Conservation (phyloP, 1,139 yeast genomes). For the Scheffersomyces cryptocercus region DNA sequence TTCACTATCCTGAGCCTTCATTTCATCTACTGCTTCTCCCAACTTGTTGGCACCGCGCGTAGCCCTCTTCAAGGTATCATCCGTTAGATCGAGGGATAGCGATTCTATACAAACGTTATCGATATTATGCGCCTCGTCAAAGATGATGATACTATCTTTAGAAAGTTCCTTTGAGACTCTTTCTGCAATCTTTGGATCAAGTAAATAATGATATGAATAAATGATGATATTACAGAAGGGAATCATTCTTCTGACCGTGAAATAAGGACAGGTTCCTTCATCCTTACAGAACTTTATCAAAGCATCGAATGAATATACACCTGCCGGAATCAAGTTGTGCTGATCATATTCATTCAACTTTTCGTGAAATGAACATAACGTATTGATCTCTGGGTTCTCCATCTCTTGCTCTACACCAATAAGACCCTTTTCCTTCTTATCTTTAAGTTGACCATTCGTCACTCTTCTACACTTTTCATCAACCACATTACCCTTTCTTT, state of each 20-base stretch:
- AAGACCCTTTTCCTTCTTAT: conserved; percentile 54
- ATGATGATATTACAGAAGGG: conserved; percentile 92
- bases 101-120: conserved; percentile 99
- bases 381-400: conserved; percentile 27
- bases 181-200: conserved; percentile 97
- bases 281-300: conserved; percentile 74
- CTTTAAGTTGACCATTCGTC: conserved; percentile 87
- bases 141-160: conserved; percentile 89
- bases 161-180: conserved; percentile 90
- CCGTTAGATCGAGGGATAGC: conserved; percentile 72
- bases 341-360: conserved; percentile 84
- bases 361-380: conserved; percentile 84
- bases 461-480: conserved; percentile 95
- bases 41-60: conserved; percentile 75
- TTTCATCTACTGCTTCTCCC: conserved; percentile 74
- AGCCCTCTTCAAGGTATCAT: conserved; percentile 47
- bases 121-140: conserved; percentile 97
- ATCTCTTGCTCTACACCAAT: conserved; percentile 60
- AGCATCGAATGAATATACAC: conserved; percentile 91
- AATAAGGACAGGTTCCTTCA: conserved; percentile 89
- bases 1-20: conserved; percentile 78
- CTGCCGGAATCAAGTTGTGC: conserved; percentile 83
- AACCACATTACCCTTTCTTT: conserved; percentile 88
- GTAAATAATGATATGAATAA: conserved; percentile 91
- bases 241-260: conserved; percentile 97